Evolutionary conservation across 306 rosid species (phyloP), one percentile per base, ranked within the genome.

Genomic region (Luffa aegyptiaca): DNA sequence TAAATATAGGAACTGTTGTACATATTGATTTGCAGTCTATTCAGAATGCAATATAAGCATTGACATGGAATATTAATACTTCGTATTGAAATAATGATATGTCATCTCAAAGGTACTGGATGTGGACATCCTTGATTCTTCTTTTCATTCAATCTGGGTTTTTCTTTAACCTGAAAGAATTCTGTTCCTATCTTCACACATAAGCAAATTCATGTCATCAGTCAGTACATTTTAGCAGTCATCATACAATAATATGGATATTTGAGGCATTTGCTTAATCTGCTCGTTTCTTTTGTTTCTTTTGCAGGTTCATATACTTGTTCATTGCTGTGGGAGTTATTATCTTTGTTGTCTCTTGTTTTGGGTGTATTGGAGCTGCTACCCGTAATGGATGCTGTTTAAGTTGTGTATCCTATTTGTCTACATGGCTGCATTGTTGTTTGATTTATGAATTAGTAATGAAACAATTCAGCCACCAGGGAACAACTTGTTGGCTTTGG

Each of bases 241-340:
- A 55, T 55, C 58, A 35, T 36, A 17, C 35, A 9, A 31, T 44
- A 31, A 49, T 37, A 79, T 31, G 18, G 41, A 46, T 33, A 62
- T 61, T 81, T 33, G 51, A 45, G 62, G 52, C 52, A 77, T 33
- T 82, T 83, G 65, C 75, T 36, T 63, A 57, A 8, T 76, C 49
- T 37, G 73, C 76, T 82, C 20, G 21, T 65, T 81, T 21, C 51
- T 79, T 51, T 49, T 74, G 2, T 18, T 81, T 77, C 39, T 74
- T 80, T 78, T 88, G 82, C 94, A 94, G 98, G 98, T 94, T 94
- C 84, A 89, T 94, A 82, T 94, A 89, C 89, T 58, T 90, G 76
- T 92, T 94, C 85, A 92, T 94, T 84, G 98, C 92, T 68, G 53
- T 90, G 18, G 98, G 98, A 82, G 93, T 14, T 26, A 82, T 86